A percentile compares a stretch with the other conserved stretches of the same genome.
phyloP scores from a whole-genome alignment of 1,284 basidiomycete genomes.

The Anthracocystis setariae region DNA sequence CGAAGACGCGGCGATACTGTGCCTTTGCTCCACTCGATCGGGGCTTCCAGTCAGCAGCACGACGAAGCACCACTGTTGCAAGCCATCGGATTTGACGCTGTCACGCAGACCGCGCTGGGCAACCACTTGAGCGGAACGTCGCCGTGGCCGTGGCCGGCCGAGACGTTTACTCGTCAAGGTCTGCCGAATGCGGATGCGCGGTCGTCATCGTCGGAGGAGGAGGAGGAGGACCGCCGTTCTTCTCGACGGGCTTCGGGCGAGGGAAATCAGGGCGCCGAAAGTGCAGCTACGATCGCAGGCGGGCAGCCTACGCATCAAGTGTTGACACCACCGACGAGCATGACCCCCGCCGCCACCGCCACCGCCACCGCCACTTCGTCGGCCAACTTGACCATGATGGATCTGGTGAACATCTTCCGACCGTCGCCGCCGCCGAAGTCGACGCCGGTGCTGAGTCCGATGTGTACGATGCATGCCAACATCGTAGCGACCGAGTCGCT shows the following conservation, averaged over 20 bases:
- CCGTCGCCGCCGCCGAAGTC: constrained; percentile 35
- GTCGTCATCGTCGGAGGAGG: constrained; percentile 19
- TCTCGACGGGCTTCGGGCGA: constrained; percentile 16
- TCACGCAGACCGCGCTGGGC: constrained; percentile 29
- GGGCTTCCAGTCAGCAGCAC: constrained; percentile 10
- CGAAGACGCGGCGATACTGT: constrained; percentile 20
- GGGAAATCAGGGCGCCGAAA: background rate
- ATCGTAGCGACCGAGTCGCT: constrained; percentile 52
- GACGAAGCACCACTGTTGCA: constrained; percentile 26
- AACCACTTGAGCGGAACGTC: constrained; percentile 28
- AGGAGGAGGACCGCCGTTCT: too few species aligned
- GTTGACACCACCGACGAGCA: constrained; percentile 9
- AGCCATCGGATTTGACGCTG: constrained; percentile 39
- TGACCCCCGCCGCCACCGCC: background rate
- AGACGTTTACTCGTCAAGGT: constrained; percentile 38
- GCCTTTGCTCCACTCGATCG: constrained; percentile 23
- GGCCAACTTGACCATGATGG: constrained; percentile 16
- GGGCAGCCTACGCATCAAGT: constrained; percentile 19
- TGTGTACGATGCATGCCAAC: constrained; percentile 58
- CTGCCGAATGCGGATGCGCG: constrained; percentile 31
- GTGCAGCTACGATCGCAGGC: constrained; percentile 2
- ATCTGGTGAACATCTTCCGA: constrained; percentile 46
- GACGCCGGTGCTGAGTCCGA: constrained; percentile 40
- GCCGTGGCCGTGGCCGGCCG: constrained; percentile 44
- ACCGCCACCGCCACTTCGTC: background rate